Evolutionary conservation across 306 rosid genomes (phyloP).

Genomic region (Corylus americana): DNA sequence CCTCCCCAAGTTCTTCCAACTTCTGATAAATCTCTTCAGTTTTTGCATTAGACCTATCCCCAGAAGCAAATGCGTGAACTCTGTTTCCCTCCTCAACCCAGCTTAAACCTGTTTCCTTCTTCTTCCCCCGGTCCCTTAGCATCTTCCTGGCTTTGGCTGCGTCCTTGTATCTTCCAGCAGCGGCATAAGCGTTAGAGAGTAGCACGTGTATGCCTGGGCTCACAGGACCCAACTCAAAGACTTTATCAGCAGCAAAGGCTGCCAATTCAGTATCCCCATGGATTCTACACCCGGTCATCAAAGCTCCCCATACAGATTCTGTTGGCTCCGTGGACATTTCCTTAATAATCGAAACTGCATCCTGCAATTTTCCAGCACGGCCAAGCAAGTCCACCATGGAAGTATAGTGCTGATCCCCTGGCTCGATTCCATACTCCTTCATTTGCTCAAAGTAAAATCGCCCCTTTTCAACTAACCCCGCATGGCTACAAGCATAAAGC

Average conservation of each 20-base stretch:
- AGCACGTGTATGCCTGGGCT: constrained; percentile 71
- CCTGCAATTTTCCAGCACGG: constrained; percentile 77
- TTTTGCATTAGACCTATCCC: constrained; percentile 64
- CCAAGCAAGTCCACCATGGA: constrained; percentile 85
- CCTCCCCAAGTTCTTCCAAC: constrained; percentile 76
- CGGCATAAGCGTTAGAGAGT: constrained; percentile 79
- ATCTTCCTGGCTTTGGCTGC: constrained; percentile 76
- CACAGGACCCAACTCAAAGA: constrained; percentile 45
- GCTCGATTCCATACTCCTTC: constrained; percentile 74
- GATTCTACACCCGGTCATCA: constrained; percentile 78
- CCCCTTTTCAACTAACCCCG: constrained; percentile 76
- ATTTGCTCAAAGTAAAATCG: constrained; percentile 53
- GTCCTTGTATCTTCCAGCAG: constrained; percentile 85
- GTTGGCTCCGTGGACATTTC: constrained; percentile 81
- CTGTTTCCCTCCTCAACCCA: constrained; percentile 87
- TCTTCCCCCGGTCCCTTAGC: constrained; percentile 68
- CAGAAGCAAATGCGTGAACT: constrained; percentile 73
- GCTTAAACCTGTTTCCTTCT: constrained; percentile 88
- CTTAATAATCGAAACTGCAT: constrained; percentile 56
- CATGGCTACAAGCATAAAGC: constrained; percentile 90
- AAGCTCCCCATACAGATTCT: constrained; percentile 82
- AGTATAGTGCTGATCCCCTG: constrained; percentile 70
- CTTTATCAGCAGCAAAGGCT: constrained; percentile 70
- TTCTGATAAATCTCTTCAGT: constrained; percentile 65
- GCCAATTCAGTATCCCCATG: constrained; percentile 76